phyloP scores from a whole-genome alignment of 176 grass and related monocot genomes.

The Sorghum bicolor region Sorghum_bicolor_NCBIv3 NC_012873.2:57154001-57154500 shows the following conservation, averaged over 20 bases:
- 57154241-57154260: background rate
- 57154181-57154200: background rate
- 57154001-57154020: background rate
- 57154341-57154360: background rate
- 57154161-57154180: background rate
- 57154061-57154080: background rate
- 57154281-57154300: background rate
- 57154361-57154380: background rate
- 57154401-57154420: background rate
- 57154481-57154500: conserved; percentile 1
- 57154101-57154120: background rate
- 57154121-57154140: background rate
- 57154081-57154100: background rate
- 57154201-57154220: background rate
- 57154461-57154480: conserved; percentile 10
- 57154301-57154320: conserved; percentile 6
- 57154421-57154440: background rate
- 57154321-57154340: background rate
- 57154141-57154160: background rate
- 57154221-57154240: background rate
- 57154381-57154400: background rate
- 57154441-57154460: background rate
- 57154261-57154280: conserved; percentile 2
- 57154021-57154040: background rate
- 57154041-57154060: background rate